A percentile compares a stretch with the other conserved stretches of the same genome.
Conservation (phyloP, 495 filamentous ascomycete genomes). For the Daldinia loculata region DNA sequence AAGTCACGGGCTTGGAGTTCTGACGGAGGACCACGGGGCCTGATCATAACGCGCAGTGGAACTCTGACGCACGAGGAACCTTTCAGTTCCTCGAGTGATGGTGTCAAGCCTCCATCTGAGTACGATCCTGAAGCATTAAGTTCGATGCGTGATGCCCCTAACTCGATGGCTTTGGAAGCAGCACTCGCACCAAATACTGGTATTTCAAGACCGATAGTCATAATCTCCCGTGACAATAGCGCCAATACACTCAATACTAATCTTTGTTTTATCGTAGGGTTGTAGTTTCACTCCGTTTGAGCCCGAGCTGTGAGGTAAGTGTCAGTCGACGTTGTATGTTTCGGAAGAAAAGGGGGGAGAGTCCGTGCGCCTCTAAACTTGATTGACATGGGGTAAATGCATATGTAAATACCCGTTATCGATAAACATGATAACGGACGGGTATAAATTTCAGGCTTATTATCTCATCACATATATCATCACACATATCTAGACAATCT, state of each 20-base stretch:
- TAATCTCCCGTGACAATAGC: neutral
- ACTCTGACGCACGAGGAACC: conserved; percentile 13
- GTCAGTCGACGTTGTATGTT: no score
- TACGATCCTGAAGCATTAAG: conserved; percentile 55
- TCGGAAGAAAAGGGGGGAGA: no score
- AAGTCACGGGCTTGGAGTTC: conserved; percentile 45
- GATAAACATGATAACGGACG: no score
- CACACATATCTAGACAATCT: no score
- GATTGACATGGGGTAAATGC: no score
- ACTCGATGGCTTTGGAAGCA: conserved; percentile 34
- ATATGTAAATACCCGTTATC: no score
- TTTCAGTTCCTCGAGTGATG: conserved; percentile 37
- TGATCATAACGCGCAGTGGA: conserved; percentile 56
- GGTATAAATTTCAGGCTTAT: neutral
- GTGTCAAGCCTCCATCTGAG: conserved; percentile 51
- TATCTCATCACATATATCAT: no score
- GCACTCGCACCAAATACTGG: conserved; percentile 51
- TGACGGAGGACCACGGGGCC: conserved; percentile 49
- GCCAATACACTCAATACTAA: no score
- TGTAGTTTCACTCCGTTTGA: neutral
- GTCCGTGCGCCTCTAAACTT: no score
- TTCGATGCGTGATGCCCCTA: conserved; percentile 52
- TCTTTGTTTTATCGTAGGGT: neutral
- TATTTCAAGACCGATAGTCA: conserved; percentile 49
- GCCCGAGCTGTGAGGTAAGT: neutral